Base-by-base conservation (phyloP, 2,329 filamentous ascomycete genomes). In the Dryadomyces quercivorus region DNA sequence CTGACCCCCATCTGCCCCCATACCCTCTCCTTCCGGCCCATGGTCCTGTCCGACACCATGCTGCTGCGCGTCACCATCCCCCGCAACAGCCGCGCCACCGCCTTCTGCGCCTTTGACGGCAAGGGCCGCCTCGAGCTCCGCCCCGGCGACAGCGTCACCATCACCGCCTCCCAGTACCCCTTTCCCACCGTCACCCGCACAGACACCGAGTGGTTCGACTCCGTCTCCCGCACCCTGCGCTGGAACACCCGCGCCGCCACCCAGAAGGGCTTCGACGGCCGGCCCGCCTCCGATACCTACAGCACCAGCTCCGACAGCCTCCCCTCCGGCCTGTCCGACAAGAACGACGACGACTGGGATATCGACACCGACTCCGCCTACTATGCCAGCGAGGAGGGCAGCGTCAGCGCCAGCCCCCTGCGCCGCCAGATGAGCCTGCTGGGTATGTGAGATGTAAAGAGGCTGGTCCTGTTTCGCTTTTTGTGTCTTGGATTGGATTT, bases 1-100 rank as follows among this genome's bases (percentile, higher is more conserved):
- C 81, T 98, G 54, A 98, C 93, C 0, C 93, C 93, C 20, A 97
- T 98, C 69, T 98, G 93, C 70, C 93, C 93, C 9, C 93, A 98
- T 66, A 97, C 92, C 0, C 77, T 98, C 16, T 95, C 89, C 15
- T 98, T 98, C 80, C 83, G 93, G 10, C 93, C 93, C 38, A 97
- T 98, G 93, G 87, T 98, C 8, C 81, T 98, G 50, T 95, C 90
- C 50, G 93, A 98, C 71, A 93, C 88, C 55, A 88, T 96, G 76
- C 84, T 91, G 16, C 81, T 98, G 57, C 88, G 91, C 51, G 88
- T 98, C 52, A 86, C 86, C 5, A 84, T 98, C 13, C 93, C 93
- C 0, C 78, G 79, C 59, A 83, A 85, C 64, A 94, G 88, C 43
- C 86, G 93, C 49, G 92, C 91, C 16, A 95, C 90, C 0, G 93